phyloP scores from a whole-genome alignment of 306 rosid species.

The Alnus glutinosa region DNA sequence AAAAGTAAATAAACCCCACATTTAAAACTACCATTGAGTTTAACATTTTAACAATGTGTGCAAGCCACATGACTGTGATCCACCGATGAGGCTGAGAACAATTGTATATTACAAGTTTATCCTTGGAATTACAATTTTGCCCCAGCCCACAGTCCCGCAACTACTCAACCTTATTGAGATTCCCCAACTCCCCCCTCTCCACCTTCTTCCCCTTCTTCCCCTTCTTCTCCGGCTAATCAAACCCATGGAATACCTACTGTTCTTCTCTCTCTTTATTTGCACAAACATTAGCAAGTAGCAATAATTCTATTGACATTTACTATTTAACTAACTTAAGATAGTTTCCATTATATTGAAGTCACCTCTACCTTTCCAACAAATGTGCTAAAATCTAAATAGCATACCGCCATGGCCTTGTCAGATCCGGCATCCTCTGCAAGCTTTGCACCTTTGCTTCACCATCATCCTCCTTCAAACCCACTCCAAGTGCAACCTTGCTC shows the following conservation, averaged over 20 bases:
- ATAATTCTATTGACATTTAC: neutral
- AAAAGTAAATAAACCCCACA: neutral
- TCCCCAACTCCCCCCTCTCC: neutral
- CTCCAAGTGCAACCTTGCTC: neutral
- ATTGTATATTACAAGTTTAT: neutral
- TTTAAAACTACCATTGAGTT: neutral
- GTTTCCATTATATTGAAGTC: neutral
- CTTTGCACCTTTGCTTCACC: neutral
- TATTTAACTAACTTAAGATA: too few relatives aligned
- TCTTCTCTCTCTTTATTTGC: too few relatives aligned
- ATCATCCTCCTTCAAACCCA: neutral
- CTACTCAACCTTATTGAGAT: neutral
- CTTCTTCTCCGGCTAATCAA: neutral
- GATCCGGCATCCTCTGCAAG: neutral
- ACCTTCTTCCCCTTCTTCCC: neutral
- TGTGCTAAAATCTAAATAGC: neutral
- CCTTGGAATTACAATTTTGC: neutral
- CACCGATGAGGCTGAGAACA: neutral
- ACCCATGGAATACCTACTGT: neutral
- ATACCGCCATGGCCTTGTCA: neutral
- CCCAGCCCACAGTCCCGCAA: neutral
- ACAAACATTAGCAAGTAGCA: neutral
- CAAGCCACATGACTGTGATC: neutral
- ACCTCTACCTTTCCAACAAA: neutral
- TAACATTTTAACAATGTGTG: neutral